Base-by-base conservation (phyloP, 1,139 yeast species). In the Pichia sp. region DNA sequence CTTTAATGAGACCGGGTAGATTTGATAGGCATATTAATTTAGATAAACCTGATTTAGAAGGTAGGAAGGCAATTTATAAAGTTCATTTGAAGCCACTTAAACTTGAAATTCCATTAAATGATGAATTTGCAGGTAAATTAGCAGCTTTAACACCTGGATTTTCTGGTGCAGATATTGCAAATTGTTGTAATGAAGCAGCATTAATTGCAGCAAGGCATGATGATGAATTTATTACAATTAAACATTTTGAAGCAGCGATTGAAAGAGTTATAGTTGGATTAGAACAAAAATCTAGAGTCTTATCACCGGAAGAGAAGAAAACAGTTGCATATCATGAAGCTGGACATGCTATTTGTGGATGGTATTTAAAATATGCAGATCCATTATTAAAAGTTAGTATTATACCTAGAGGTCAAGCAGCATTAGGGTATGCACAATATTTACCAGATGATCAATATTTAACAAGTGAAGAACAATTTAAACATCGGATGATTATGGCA, bases 341-440 rank as follows among this genome's bases (percentile, higher is more conserved):
- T 2, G 98, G 98, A 1, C 98, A 91, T 60, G 91, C 93, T 5
- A 78, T 91, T 45, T 89, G 97, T 66, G 98, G 98, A 11, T 91
- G 98, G 98, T 86, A 68, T 60, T 71, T 91, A 56, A 74, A 79
- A 64, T 73, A 74, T 62, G 96, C 97, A 3, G 95, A 88, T 59
- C 98, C 98, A 10, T 68, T 91, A 47, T 74, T 91, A 52, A 91
- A 91, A 65, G 98, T 91, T n/a, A 84, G 96, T 14, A 91, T 91
- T 53, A 86, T 91, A 47, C 98, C 98, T 42, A 71, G 93, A 59
- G 91, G 91, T 28, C 88, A 80, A 63, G 89, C 89, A 42, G 89
- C 91, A 7, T 66, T 83, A 46, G 93, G 93, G 25, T 83, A 83
- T 59, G 93, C 93, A 1, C 91, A 82, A 57, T 83, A 83, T 53